phyloP scores from a whole-genome alignment of 2,329 filamentous ascomycete genomes.

The Lachnellula willkommii region DNA sequence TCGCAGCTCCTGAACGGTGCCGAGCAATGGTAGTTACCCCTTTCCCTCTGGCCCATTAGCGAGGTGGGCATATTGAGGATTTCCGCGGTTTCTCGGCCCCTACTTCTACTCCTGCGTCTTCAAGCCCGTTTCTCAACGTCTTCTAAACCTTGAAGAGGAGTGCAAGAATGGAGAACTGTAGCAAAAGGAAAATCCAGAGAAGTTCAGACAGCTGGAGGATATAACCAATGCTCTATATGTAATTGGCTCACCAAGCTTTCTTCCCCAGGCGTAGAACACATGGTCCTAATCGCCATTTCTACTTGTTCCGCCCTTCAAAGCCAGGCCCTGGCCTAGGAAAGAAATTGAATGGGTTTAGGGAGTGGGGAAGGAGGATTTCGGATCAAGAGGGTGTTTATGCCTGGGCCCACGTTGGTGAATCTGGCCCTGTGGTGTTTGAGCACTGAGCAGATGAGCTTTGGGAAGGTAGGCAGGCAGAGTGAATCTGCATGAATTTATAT shows the following conservation, averaged over 20 bases:
- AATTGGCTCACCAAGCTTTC: not conserved
- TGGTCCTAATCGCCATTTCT: not conserved
- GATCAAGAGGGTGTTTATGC: conserved; percentile 6
- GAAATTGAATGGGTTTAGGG: not conserved
- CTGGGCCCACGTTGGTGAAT: conserved; percentile 8
- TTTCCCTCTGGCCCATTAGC: no score
- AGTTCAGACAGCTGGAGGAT: not conserved
- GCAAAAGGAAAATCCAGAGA: not conserved
- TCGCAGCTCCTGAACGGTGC: no score
- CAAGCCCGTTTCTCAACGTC: no score
- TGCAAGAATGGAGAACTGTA: not conserved
- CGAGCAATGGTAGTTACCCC: no score
- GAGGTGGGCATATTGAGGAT: no score
- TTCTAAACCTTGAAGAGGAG: no score
- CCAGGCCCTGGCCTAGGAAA: not conserved
- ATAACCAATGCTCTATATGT: not conserved
- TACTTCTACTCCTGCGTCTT: no score
- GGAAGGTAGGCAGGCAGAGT: conserved; percentile 28
- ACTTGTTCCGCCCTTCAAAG: not conserved
- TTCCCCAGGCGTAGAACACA: not conserved
- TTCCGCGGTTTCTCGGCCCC: no score
- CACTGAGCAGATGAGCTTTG: conserved; percentile 14
- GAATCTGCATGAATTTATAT: conserved; percentile 32
- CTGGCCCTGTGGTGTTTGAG: conserved; percentile 6
- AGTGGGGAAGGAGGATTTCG: not conserved